Base-by-base conservation (phyloP, 2,329 filamentous ascomycete genomes). In the Alternaria atra region DNA sequence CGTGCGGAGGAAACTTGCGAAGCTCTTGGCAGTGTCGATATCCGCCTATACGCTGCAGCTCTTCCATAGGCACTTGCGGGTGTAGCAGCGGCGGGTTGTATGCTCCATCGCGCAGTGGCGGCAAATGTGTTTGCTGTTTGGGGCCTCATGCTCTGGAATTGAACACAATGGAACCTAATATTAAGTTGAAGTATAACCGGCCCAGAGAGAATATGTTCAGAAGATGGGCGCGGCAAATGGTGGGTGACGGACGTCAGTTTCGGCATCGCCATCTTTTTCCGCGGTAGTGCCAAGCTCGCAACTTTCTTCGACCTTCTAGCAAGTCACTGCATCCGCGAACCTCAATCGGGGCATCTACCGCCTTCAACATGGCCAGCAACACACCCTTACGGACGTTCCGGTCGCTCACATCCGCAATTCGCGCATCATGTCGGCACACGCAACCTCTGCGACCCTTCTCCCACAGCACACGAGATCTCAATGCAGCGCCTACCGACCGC, bases 21-120 rank as follows among this genome's bases (percentile, higher is more conserved):
- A 8, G 62, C 44, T 40, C 62, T 30, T 23, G 74, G 63, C 29
- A 67, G 58, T 48, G 73, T 77, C 23, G 73, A 78, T 83, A 83
- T 78, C 77, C 82, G 79, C 68, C 83, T 78, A 73, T 84, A 83
- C 55, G 82, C 78, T 52, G 81, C 79, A 34, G 83, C 81, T 68
- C 82, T 77, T 70, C 81, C 81, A 69, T 81, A 80, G 60, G 78
- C 77, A 66, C 73, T 73, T 58, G 77, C 69, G 48, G 78, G 66
- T 46, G 76, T 66, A 58, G 80, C 71, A 69, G 77, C 71, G 65
- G 78, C 74, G 50, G 76, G 74, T 58, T 77, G 76, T 65, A 70
- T 66, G 68, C 77, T 75, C 61, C 74, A 74, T 77, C 79, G 76
- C 71, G 79, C 79, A 73, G 79, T 76, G 66, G 74, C 73, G 55